Evolutionary conservation across 2,329 filamentous ascomycete species (phyloP).

Genomic region (Pseudogymnoascus sp.): DNA sequence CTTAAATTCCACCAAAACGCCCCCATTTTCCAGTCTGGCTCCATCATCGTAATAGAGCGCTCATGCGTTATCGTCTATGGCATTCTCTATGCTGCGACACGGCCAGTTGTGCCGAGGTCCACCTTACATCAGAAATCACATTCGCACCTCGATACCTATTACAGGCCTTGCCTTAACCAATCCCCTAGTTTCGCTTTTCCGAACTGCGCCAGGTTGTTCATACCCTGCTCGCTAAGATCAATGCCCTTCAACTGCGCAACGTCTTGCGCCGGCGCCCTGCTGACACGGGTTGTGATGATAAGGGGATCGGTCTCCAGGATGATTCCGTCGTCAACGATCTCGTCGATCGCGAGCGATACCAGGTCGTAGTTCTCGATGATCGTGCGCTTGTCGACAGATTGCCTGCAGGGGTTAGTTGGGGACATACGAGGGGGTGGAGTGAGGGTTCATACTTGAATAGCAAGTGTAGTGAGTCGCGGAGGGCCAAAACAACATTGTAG

Average conservation of each 20-base stretch:
- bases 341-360: conserved; percentile 86
- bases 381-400: conserved; percentile 94
- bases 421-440: neutral
- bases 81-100: conserved; percentile 1
- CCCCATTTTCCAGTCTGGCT: conserved; percentile 6
- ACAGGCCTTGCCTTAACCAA: conserved; percentile 78
- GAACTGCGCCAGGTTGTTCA: conserved; percentile 89
- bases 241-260: conserved; percentile 83
- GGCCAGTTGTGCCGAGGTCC: neutral
- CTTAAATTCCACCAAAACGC: conserved; percentile 11
- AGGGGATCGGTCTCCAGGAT: conserved; percentile 96
- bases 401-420: conserved; percentile 43
- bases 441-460: conserved; percentile 68
- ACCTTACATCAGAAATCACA: conserved; percentile 19
- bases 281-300: conserved; percentile 85
- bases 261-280: conserved; percentile 84
- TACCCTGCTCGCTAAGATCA: conserved; percentile 89
- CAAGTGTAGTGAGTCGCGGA: conserved; percentile 83
- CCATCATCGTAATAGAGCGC: neutral
- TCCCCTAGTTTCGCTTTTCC: conserved; percentile 88
- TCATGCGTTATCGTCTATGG: conserved; percentile 4
- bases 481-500: conserved; percentile 87
- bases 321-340: conserved; percentile 91
- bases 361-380: conserved; percentile 98
- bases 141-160: conserved; percentile 26